A percentile compares a stretch with the other conserved stretches of the same genome.
Evolutionary conservation across 192 early-diverging fungal species (phyloP).

Genomic region (Irineochytrium annulatum): DNA sequence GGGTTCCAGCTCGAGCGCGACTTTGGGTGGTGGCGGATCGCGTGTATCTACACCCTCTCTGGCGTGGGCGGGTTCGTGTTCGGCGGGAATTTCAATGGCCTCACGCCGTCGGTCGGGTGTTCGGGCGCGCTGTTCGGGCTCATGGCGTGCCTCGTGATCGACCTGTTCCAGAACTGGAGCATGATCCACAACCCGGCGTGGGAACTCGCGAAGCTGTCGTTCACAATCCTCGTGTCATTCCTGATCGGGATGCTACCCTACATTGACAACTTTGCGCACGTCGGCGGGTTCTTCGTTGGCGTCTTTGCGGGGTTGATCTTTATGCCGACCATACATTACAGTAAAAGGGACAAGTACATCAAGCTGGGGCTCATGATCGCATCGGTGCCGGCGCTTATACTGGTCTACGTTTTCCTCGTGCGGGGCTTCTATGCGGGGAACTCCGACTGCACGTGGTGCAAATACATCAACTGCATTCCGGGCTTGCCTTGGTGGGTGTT

Average conservation of each 20-base stretch:
- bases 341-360: slow-evolving; percentile 37
- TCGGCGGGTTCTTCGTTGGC: slow-evolving; percentile 71
- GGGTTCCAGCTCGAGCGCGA: slow-evolving; percentile 73
- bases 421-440: slow-evolving; percentile 29
- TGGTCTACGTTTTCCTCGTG: slow-evolving; percentile 31
- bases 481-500: slow-evolving; percentile 50
- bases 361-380: slow-evolving; percentile 34
- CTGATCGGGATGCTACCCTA: slow-evolving; percentile 70
- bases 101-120: slow-evolving; percentile 54
- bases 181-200: slow-evolving; percentile 56
- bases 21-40: slow-evolving; percentile 70
- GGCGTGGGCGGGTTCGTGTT: slow-evolving; percentile 80
- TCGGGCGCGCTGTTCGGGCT: slow-evolving; percentile 57
- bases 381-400: slow-evolving; percentile 27
- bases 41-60: slow-evolving; percentile 64
- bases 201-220: slow-evolving; percentile 63
- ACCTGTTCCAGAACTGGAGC: slow-evolving; percentile 75
- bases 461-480: slow-evolving; percentile 52
- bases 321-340: slow-evolving; percentile 63
- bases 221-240: slow-evolving; percentile 63
- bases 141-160: slow-evolving; percentile 71
- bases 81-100: slow-evolving; percentile 60
- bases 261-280: slow-evolving; percentile 84
- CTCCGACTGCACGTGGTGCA: slow-evolving; percentile 38
- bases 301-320: slow-evolving; percentile 65